These are phyloP conservation scores for Piper betle DNA, from an alignment of 164 flowering plant species.

Conservation along the genomic window DNA sequence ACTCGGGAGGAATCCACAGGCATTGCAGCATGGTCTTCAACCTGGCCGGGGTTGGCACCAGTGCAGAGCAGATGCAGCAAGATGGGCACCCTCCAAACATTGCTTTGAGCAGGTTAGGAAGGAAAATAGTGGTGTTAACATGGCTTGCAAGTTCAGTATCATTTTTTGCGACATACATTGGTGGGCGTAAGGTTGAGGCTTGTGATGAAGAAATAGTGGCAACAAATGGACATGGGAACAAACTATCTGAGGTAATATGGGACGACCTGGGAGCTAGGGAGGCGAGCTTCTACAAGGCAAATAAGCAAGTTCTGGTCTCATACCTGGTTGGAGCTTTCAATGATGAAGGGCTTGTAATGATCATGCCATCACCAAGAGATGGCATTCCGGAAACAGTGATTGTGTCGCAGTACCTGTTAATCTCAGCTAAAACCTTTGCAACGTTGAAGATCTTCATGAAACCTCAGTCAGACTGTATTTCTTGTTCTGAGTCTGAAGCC, in stretches of 20 bases:
- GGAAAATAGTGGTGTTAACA: not conserved
- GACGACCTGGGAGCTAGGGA: not conserved
- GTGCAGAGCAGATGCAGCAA: not conserved
- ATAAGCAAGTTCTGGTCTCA: constrained; percentile 1
- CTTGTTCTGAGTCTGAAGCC: too few species aligned
- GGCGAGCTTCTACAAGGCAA: constrained; percentile 1
- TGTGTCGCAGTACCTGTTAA: constrained; percentile 1
- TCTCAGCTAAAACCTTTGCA: not conserved
- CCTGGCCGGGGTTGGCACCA: not conserved
- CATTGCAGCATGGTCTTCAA: not conserved
- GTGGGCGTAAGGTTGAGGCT: not conserved
- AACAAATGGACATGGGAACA: not conserved
- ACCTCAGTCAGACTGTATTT: not conserved
- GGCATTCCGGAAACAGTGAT: not conserved
- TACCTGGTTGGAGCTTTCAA: not conserved
- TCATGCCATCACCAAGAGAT: constrained; percentile 4
- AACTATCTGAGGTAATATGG: not conserved
- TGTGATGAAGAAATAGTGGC: not conserved
- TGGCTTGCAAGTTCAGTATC: not conserved
- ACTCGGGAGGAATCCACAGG: not conserved
- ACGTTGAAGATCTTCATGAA: not conserved
- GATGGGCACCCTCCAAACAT: not conserved
- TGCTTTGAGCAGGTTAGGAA: not conserved
- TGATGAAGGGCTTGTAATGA: constrained; percentile 6
- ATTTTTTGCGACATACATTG: not conserved